Percentiles rank a stretch among this genome's conserved stretches.
Conservation (phyloP, 345 rosid genomes). For the Mercurialis annua region DNA sequence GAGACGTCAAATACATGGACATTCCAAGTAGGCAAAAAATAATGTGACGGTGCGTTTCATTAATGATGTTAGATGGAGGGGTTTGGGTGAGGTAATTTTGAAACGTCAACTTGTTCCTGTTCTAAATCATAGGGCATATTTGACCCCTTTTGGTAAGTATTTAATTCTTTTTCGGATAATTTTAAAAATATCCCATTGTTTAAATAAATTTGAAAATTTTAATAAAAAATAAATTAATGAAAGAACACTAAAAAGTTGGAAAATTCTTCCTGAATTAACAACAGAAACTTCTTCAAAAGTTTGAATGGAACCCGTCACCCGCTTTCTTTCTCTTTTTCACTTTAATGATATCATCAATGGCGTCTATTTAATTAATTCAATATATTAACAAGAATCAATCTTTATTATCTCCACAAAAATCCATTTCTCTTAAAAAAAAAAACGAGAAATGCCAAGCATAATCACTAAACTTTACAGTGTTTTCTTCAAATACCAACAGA, state of each 20-base stretch:
- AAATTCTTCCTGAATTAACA: neutral
- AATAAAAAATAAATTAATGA: too few species aligned
- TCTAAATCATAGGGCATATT: neutral
- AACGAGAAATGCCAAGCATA: conserved; percentile 71
- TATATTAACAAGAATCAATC: neutral
- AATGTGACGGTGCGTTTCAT: too few species aligned
- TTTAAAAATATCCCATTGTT: neutral
- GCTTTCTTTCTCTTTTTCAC: neutral
- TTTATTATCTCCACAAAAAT: neutral
- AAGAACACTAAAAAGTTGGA: neutral
- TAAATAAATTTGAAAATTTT: too few species aligned
- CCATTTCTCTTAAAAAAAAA: neutral
- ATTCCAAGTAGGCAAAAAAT: too few species aligned
- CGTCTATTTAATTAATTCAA: neutral
- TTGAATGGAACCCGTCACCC: conserved; percentile 16
- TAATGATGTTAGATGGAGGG: too few species aligned
- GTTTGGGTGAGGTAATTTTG: too few species aligned
- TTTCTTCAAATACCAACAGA: conserved; percentile 87
- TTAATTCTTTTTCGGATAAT: neutral
- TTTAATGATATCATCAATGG: conserved; percentile 13
- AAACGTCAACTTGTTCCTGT: too few species aligned
- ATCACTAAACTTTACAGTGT: conserved; percentile 83
- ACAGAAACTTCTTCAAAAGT: conserved; percentile 12
- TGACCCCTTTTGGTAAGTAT: neutral
- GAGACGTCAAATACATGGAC: too few species aligned